These are phyloP conservation scores for Acacia crassicarpa DNA, from an alignment of 306 rosid genomes.

Conservation along the genomic window DNA sequence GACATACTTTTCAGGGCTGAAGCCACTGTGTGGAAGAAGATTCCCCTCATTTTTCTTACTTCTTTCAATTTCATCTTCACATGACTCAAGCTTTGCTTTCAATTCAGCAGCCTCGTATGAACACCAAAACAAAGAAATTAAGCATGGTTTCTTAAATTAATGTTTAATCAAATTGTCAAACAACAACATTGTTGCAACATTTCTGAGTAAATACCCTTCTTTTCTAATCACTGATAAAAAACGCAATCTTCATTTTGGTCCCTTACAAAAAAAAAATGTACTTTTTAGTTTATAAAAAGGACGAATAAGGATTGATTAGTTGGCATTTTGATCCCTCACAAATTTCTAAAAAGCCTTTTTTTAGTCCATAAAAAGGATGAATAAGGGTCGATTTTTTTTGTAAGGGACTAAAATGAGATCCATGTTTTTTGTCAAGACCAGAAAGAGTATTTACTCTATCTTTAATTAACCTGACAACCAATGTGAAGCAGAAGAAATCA, in stretches of 20 bases:
- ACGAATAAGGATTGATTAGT: too few species aligned
- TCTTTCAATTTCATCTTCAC: constrained; percentile 71
- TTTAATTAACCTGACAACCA: not conserved
- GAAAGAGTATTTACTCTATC: not conserved
- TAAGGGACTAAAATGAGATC: too few species aligned
- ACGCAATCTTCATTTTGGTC: too few species aligned
- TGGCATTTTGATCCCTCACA: too few species aligned
- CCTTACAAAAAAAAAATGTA: too few species aligned
- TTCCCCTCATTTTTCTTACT: constrained; percentile 67
- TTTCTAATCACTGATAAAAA: too few species aligned
- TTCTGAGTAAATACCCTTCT: too few species aligned
- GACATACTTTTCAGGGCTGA: constrained; percentile 60
- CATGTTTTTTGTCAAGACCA: too few species aligned
- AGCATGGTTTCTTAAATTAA: not conserved
- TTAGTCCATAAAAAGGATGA: too few species aligned
- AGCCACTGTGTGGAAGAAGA: constrained; percentile 55
- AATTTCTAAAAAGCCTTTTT: too few species aligned
- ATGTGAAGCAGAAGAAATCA: not conserved
- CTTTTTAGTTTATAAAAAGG: too few species aligned
- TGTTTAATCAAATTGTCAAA: not conserved
- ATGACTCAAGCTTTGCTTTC: constrained; percentile 38
- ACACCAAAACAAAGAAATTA: constrained; percentile 25
- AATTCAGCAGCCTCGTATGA: constrained; percentile 65
- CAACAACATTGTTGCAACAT: not conserved
- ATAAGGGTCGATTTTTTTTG: too few species aligned